Conservation (phyloP, 192 early-diverging fungal genomes). For the Phycomyces blakesleeanus region DNA sequence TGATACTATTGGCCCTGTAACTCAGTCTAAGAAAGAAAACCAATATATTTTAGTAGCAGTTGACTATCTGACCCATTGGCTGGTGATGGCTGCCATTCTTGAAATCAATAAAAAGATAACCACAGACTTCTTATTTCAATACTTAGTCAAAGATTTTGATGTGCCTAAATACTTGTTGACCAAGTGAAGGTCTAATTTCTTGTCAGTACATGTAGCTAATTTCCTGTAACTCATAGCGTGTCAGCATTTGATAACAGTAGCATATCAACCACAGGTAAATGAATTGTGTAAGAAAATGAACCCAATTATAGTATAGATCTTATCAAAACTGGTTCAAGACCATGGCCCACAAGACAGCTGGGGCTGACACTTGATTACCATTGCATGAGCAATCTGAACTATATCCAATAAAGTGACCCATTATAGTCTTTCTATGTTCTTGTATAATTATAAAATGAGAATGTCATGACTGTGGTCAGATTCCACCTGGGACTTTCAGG, state of each 20-base stretch:
- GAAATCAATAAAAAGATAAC: not conserved
- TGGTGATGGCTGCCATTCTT: constrained; percentile 3
- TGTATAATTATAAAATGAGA: constrained; percentile 16
- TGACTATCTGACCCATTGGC: constrained; percentile 29
- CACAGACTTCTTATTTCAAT: not conserved
- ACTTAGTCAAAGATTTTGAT: constrained; percentile 6
- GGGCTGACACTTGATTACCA: not conserved
- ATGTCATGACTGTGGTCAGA: constrained; percentile 5
- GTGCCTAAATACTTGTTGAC: constrained; percentile 12
- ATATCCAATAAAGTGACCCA: constrained; percentile 16
- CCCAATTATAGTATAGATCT: constrained; percentile 12
- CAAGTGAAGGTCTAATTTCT: constrained; percentile 18
- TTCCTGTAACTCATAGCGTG: not conserved
- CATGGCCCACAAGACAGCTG: not conserved
- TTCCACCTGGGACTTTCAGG: not conserved
- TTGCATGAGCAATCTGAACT: constrained; percentile 3
- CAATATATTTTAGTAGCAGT: constrained; percentile 22
- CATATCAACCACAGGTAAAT: constrained; percentile 21
- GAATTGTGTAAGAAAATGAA: constrained; percentile 17
- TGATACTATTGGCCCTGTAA: constrained; percentile 13
- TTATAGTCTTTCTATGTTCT: constrained; percentile 3
- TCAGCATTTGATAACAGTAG: constrained; percentile 7
- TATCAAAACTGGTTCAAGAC: constrained; percentile 13
- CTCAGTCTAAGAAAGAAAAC: not conserved
- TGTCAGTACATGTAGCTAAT: not conserved